phyloP scores from a whole-genome alignment of 768 basidiomycete genomes.

The Russula brevipes region DNA sequence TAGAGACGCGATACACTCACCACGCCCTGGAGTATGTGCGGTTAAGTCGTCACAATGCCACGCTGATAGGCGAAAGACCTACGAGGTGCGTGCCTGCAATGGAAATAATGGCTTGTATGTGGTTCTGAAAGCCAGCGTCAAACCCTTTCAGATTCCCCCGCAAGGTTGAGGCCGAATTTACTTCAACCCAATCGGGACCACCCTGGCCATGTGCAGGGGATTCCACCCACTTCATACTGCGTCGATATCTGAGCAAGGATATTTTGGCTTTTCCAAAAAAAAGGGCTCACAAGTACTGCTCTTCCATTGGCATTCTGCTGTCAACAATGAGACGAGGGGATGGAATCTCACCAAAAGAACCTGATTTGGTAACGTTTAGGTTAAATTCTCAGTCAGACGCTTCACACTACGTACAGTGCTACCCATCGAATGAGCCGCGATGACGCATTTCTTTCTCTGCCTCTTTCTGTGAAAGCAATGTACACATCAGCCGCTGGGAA shows the following conservation, averaged over 20 bases:
- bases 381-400: neutral
- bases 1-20: constrained; percentile 39
- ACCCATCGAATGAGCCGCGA: constrained; percentile 87
- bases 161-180: constrained; percentile 30
- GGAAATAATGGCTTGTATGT: constrained; percentile 80
- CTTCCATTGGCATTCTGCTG: neutral
- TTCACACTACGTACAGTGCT: constrained; percentile 50
- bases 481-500: neutral
- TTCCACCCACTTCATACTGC: constrained; percentile 95
- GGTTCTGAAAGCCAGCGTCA: constrained; percentile 43
- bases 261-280: neutral
- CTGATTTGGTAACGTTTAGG: constrained; percentile 25
- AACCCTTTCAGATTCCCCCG: neutral
- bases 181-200: constrained; percentile 89
- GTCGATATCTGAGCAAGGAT: neutral
- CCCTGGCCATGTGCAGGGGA: constrained; percentile 75
- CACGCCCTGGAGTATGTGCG: constrained; percentile 50
- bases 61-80: constrained; percentile 26
- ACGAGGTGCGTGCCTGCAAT: constrained; percentile 87
- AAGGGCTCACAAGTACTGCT: constrained; percentile 76
- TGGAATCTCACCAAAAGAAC: constrained; percentile 41
- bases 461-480: constrained; percentile 44
- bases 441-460: constrained; percentile 71
- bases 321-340: neutral
- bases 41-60: neutral